Evolutionary conservation across 1,284 basidiomycete genomes (phyloP), one percentile per base, ranked within the genome.

Genomic region (Fomitiporia mediterranea): DNA sequence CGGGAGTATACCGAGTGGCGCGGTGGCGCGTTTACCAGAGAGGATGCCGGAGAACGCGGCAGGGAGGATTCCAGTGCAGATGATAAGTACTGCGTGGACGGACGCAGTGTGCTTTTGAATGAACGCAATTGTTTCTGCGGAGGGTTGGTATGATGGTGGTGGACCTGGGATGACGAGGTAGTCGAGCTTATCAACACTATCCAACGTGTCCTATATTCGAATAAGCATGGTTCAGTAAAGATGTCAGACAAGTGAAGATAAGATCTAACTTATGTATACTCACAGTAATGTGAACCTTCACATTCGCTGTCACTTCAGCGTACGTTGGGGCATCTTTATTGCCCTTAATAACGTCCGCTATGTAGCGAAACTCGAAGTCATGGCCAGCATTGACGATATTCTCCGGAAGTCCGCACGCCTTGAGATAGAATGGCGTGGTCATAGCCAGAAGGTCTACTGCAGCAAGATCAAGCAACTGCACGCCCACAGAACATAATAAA

Each of bases 381-480:
- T 28, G 57, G 6, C 51, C 57, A 1, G 30, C 8, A 8, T 21
- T 38, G 19, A 50, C 28, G n/a, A 58, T 32, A n/a, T 44, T 17
- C 4, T 58, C 56, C 2, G 56, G 51, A 5, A 54, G 23, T 3
- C 30, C 13, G 23, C 3, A 28, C 3, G 30, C 15, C 15, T 42
- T 35, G 53, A 59, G 53, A 37, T 59, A 59, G 6, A 9, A 3
- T 0, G 53, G 38, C 1, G 47, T 30, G 23, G 46, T n/a, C 47
- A 55, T 55, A 3, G 37, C 53, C 3, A 59, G 37, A 21, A 59
- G 23, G 35, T 59, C 57, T 15, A 59, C 49, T 7, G 57, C 57
- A 13, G 57, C 57, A 39, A 52, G 34, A 25, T 59, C 57, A 7
- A 59, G 53, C 21, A 59, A 42, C 44, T 59, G 57, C 17, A 59